Base-by-base conservation (phyloP, 306 rosid genomes). In the Medicago ruthenica region DNA sequence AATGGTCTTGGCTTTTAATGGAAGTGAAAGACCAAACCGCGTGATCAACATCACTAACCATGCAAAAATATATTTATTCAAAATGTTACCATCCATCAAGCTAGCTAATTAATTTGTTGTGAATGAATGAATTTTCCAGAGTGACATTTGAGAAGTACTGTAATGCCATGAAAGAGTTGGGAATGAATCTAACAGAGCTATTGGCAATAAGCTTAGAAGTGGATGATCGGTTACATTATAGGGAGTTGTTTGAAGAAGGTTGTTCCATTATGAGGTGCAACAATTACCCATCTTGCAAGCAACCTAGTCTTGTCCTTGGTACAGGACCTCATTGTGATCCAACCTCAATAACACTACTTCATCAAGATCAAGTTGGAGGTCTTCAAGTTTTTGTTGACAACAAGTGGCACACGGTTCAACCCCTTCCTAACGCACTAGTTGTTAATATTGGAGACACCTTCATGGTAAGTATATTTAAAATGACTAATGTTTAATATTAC, bases 241-340 rank as follows among this genome's bases (percentile, higher is more conserved):
- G 44, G 12, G 74, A 85, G 0, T 80, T 87, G 73, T 92, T 92
- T 48, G 83, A 85, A 51, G 96, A 89, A 20, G 88, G 83, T 5
- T 78, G 64, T 63, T 85, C 92, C 4, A 88, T 93, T 18, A 80
- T 91, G 89, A 86, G 98, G 81, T 88, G 89, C 81, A 93, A 93
- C 85, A 79, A 83, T 70, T 93, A 93, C 80, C 98, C 97, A 41
- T 12, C 34, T 40, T 91, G 97, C 79, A 21, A 74, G 14, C 61
- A 86, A 37, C 93, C 96, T 9, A 73, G 34, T 12, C 81, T 76
- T 16, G 76, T 88, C 2, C 84, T 91, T 0, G 97, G 98, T 7
- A 89, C 96, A 0, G 97, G 97, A 21, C 93, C 98, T 3, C 98
- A 93, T 48, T 86, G 96, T 41, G 98, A 91, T 73, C 97, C 96